These are phyloP conservation scores for Apiotrichum akiyoshidainum DNA, from an alignment of 1,284 basidiomycete species.

Conservation along the genomic window DNA sequence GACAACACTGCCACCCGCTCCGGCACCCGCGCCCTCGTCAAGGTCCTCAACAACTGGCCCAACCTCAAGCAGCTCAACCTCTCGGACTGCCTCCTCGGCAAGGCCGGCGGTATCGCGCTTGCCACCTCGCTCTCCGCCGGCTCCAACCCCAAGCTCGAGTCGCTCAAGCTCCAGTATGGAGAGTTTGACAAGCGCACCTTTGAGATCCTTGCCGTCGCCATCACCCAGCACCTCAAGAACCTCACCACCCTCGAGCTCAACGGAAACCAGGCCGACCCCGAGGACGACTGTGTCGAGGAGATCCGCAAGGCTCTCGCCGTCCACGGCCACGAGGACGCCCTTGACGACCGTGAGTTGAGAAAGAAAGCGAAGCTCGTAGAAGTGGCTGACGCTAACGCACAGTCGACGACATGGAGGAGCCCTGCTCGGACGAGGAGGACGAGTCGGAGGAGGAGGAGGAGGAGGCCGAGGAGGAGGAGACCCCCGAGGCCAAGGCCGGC, in stretches of 20 bases:
- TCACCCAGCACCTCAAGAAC: constrained; percentile 60
- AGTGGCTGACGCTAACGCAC: not conserved
- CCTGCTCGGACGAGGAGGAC: constrained; percentile 56
- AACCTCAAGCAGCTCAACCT: constrained; percentile 75
- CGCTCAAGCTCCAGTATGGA: constrained; percentile 81
- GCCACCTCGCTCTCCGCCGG: constrained; percentile 61
- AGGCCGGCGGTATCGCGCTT: constrained; percentile 60
- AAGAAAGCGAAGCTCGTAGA: too few relatives aligned
- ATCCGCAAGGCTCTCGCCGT: constrained; percentile 64
- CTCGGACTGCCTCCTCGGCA: constrained; percentile 84
- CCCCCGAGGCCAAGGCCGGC: constrained; percentile 48
- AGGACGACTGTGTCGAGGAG: constrained; percentile 69
- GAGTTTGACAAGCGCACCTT: constrained; percentile 75
- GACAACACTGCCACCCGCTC: constrained; percentile 87
- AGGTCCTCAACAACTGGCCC: constrained; percentile 68
- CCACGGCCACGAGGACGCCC: constrained; percentile 75
- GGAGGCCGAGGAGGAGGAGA: constrained; percentile 42
- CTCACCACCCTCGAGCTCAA: constrained; percentile 75
- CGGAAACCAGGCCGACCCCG: constrained; percentile 80
- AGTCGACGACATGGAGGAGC: constrained; percentile 65
- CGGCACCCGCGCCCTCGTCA: constrained; percentile 71
- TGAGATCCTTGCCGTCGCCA: constrained; percentile 63
- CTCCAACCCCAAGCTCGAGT: constrained; percentile 68
- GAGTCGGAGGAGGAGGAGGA: constrained; percentile 53
- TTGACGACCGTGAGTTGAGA: constrained; percentile 61